These are phyloP conservation scores for Camellia sinensis DNA, from an alignment of 148 eudicot genomes.

Conservation along the genomic window DNA sequence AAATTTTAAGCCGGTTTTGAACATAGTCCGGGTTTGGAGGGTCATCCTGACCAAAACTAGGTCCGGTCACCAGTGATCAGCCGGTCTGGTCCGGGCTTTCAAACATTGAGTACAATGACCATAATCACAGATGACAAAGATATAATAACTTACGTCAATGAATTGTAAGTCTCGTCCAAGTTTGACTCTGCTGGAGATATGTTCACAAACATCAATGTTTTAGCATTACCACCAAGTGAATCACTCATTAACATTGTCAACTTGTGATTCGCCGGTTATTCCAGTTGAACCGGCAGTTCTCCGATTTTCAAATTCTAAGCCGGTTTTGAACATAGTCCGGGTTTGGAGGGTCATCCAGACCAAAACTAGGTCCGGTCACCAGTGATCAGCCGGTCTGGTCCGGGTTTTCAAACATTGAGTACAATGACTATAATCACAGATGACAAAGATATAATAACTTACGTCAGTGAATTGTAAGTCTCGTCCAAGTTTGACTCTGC, in stretches of 20 bases:
- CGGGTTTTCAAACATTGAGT: no score
- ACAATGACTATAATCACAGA: not conserved
- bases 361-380: no score
- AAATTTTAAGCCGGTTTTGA: no score
- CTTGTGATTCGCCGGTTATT: slow-evolving; percentile 47
- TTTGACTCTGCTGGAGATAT: slow-evolving; percentile 92
- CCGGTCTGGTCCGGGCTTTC: no score
- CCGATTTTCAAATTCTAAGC: no score
- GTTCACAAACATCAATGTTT: slow-evolving; percentile 95
- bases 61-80: no score
- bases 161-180: slow-evolving; percentile 90
- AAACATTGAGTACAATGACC: not conserved
- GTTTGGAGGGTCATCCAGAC: no score
- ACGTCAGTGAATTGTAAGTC: slow-evolving; percentile 86
- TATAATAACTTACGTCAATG: slow-evolving; percentile 60
- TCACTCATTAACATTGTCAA: slow-evolving; percentile 98
- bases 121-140: not conserved
- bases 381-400: no score
- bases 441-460: slow-evolving; percentile 25
- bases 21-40: no score
- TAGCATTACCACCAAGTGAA: slow-evolving; percentile 96
- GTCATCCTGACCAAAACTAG: no score
- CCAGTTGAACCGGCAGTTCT: no score
- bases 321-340: no score
- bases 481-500: slow-evolving; percentile 94